Evolutionary conservation across 768 basidiomycete genomes (phyloP), one percentile per base, ranked within the genome.

Genomic region (Podaxis sp.): DNA sequence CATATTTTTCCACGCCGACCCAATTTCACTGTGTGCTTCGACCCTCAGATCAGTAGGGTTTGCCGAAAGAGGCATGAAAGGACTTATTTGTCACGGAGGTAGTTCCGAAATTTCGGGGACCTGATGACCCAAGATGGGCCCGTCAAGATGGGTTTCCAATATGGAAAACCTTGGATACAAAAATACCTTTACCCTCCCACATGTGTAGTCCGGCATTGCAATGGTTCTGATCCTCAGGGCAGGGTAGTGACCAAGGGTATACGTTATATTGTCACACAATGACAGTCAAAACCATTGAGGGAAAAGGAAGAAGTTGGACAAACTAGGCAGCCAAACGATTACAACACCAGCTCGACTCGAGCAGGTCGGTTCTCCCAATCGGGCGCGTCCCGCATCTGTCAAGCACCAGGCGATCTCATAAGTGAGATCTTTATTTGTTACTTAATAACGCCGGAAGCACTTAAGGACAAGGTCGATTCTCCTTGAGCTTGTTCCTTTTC

Each of bases 381-480:
- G 68, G 72, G 72, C 13, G 67, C 67, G 73, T 73, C 67, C 73
- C 66, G 69, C 71, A 74, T 73, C 71, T 73, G 70, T 69, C 72
- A 73, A 70, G 62, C 55, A 64, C 67, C 73, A 74, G 70, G 71
- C 72, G 79, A 84, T 82, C 82, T 81, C 68, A 72, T 74, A 65
- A 57, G 67, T 48, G 48, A 69, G 73, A 70, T 71, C 67, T 73
- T 58, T 66, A 60, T 71, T 70, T 70, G 75, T 83, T 83, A 84
- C 83, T 82, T 83, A 82, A 84, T 83, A 77, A 72, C 78, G 73
- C 81, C 80, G 79, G 79, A 77, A 73, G 76, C 79, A 77, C 81
- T 80, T 81, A 79, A 79, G 76, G 74, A 70, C 74, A 74, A 72
- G 66, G 69, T 70, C 74, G 71, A 76, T 70, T 76, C 67, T 80